Evolutionary conservation across 2,329 filamentous ascomycete species (phyloP), one percentile per base, ranked within the genome.

Genomic region (Drechslera avenae): DNA sequence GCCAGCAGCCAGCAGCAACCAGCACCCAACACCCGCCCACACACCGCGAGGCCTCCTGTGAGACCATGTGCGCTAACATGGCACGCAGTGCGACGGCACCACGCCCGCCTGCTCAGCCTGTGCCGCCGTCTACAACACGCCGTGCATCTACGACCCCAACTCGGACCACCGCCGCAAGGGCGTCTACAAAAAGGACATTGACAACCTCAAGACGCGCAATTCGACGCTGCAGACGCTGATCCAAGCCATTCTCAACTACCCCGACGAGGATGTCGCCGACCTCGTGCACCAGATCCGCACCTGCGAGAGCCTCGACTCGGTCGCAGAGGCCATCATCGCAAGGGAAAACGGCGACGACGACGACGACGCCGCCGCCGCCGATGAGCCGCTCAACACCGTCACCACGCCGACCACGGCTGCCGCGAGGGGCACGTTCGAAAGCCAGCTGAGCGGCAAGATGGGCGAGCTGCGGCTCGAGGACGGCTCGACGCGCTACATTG

Each of bases 91-190:
- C 73, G 93, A 97, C 74, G 93, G 93, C 10, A 55, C 52, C 39
- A 52, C 48, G 17, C 52, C 52, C 17, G 52, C 52, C 13, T 55
- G 52, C 71, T 93, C 93, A 6, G 93, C 94, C n/a, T 99, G 94
- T 75, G 86, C 90, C 56, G 96, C 91, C 62, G 93, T 97, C 46
- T 97, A 99, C 71, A 84, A 86, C 54, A 94, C 90, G 40, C 86
- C 89, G 76, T 97, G 94, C 73, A 82, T 97, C 59, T 97, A 97
- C 79, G 93, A 97, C 69, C 93, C 92, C 3, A 95, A 92, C 69
- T 96, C 92, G 51, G 94, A 99, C 73, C 92, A 97, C 73, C 88
- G 94, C 41, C 87, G 94, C 42, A 97, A 97, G 73, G 94, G 94
- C 53, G 94, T 97, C 40, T 97, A 97, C 74, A 92, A 93, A 68